Evolutionary conservation across 1,284 basidiomycete species (phyloP).

Genomic region (Earliella scabrosa): DNA sequence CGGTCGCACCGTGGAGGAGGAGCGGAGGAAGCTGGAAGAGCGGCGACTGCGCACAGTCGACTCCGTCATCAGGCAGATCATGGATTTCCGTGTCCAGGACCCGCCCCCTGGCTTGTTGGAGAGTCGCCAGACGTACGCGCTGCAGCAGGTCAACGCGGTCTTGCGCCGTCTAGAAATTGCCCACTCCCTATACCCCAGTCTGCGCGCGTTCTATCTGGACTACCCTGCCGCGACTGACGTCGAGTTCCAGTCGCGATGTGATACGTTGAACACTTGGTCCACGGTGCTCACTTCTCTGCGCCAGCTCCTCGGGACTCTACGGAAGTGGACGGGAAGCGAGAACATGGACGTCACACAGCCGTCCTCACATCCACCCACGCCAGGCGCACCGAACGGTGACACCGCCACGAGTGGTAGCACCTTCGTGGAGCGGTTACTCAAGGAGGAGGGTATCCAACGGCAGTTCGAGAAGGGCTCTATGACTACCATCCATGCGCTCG

Average conservation of each 20-base stretch:
- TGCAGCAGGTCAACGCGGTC: slow-evolving; percentile 74
- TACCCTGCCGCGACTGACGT: slow-evolving; percentile 72
- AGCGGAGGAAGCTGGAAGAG: slow-evolving; percentile 83
- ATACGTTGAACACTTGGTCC: slow-evolving; percentile 90
- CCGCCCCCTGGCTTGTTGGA: slow-evolving; percentile 41
- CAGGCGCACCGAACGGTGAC: slow-evolving; percentile 14
- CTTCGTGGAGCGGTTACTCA: slow-evolving; percentile 94
- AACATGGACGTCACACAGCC: slow-evolving; percentile 87
- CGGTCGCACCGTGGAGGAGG: slow-evolving; percentile 81
- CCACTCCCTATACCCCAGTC: slow-evolving; percentile 86
- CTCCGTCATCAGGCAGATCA: slow-evolving; percentile 83
- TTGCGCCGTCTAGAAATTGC: slow-evolving; percentile 84
- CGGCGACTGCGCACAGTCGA: slow-evolving; percentile 83
- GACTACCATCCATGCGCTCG: slow-evolving; percentile 84
- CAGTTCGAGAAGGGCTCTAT: slow-evolving; percentile 96
- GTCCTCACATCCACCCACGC: slow-evolving; percentile 38
- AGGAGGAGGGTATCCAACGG: slow-evolving; percentile 93
- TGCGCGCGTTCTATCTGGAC: slow-evolving; percentile 81
- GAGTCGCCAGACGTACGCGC: slow-evolving; percentile 53
- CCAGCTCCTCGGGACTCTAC: slow-evolving; percentile 78
- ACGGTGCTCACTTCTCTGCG: slow-evolving; percentile 81
- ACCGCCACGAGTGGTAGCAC: slow-evolving; percentile 55
- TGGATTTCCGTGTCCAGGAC: slow-evolving; percentile 66
- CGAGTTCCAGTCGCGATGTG: slow-evolving; percentile 78
- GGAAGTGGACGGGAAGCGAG: slow-evolving; percentile 91